phyloP scores from a whole-genome alignment of 2,329 filamentous ascomycete species.

The Blastomyces emzantsi region DNA sequence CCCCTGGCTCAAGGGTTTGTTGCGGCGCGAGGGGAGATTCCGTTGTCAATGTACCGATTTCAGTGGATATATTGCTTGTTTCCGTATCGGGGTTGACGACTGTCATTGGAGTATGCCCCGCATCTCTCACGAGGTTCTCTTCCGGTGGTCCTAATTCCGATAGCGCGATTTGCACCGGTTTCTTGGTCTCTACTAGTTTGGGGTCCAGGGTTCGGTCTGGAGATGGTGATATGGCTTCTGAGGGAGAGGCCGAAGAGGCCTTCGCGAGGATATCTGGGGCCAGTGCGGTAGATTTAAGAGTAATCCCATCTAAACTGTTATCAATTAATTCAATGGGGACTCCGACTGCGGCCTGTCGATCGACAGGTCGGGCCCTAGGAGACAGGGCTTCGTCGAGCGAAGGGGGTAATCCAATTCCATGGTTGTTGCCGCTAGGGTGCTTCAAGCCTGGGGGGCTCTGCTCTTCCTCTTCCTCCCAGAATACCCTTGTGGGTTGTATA shows the following conservation, averaged over 20 bases:
- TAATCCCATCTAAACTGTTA: slow-evolving; percentile 40
- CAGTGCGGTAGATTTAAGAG: slow-evolving; percentile 38
- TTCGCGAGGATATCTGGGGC: slow-evolving; percentile 36
- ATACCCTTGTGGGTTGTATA: slow-evolving; percentile 36
- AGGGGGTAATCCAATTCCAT: slow-evolving; percentile 22
- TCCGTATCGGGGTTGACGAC: slow-evolving; percentile 31
- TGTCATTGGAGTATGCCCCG: slow-evolving; percentile 39
- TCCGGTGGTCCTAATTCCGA: slow-evolving; percentile 33
- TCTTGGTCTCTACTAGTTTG: slow-evolving; percentile 18
- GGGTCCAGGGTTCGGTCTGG: slow-evolving; percentile 14
- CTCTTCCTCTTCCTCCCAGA: slow-evolving; percentile 27
- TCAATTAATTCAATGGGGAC: slow-evolving; percentile 40
- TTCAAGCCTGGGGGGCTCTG: slow-evolving; percentile 15
- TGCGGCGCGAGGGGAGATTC: slow-evolving; percentile 28
- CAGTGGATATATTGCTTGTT: slow-evolving; percentile 22
- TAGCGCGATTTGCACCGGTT: slow-evolving; percentile 14
- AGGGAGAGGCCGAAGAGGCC: slow-evolving; percentile 31
- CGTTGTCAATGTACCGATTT: slow-evolving; percentile 18
- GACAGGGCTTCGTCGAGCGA: slow-evolving; percentile 36
- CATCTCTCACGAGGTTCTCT: slow-evolving; percentile 33
- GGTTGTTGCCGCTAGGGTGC: slow-evolving; percentile 25
- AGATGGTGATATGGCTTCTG: slow-evolving; percentile 19
- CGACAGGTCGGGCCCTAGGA: slow-evolving; percentile 27
- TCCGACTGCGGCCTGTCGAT: slow-evolving; percentile 24
- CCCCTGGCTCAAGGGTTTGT: slow-evolving; percentile 20